phyloP scores from a whole-genome alignment of 805 yeast genomes.

The Lachancea lanzarotensis region DNA sequence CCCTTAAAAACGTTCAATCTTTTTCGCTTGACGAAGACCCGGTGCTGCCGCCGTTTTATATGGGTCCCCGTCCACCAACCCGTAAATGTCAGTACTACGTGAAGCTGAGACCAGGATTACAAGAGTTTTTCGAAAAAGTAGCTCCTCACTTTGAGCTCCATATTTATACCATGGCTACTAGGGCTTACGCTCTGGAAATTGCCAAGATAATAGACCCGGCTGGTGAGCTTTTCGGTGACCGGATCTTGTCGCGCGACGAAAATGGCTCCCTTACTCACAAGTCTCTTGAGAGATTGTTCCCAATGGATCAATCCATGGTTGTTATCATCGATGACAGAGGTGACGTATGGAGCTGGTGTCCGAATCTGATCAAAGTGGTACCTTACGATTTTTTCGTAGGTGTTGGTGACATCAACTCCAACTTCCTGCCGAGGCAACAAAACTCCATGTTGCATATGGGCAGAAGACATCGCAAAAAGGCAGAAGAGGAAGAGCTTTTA shows the following conservation, averaged over 20 bases:
- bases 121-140: constrained; percentile 60
- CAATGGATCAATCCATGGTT: constrained; percentile 95
- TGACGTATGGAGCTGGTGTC: constrained; percentile 98
- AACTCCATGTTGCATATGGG: constrained; percentile 47
- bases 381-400: constrained; percentile 97
- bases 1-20: constrained; percentile 72
- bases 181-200: constrained; percentile 84
- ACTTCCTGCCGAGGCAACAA: constrained; percentile 78
- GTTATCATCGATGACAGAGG: constrained; percentile 96
- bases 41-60: constrained; percentile 48
- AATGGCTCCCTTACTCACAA: constrained; percentile 90
- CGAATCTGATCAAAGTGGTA: constrained; percentile 81
- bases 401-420: constrained; percentile 93
- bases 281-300: constrained; percentile 79
- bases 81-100: constrained; percentile 84
- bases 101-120: constrained; percentile 81
- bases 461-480: constrained; percentile 27
- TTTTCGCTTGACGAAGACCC: constrained; percentile 76
- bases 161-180: constrained; percentile 96
- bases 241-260: constrained; percentile 89
- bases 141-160: constrained; percentile 76
- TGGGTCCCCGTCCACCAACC: constrained; percentile 54
- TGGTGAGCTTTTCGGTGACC: constrained; percentile 79
- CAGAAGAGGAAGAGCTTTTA: constrained; percentile 30
- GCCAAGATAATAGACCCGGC: constrained; percentile 89